Evolutionary conservation across 371 early-diverging fungal species (phyloP).

Genomic region (Parasitella parasitica): DNA sequence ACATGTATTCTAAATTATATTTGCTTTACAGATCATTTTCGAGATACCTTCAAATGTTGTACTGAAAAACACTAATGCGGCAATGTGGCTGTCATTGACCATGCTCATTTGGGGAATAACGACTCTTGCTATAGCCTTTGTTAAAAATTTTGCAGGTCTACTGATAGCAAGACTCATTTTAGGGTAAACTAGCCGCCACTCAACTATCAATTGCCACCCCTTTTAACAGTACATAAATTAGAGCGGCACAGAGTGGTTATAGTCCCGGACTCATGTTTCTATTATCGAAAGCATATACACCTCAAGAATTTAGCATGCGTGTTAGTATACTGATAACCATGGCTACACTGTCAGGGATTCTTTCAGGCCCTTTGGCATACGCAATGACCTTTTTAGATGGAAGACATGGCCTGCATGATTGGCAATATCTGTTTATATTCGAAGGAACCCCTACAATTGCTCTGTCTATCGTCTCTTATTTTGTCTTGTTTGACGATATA

Average conservation of each 20-base stretch:
- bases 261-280: constrained; percentile 34
- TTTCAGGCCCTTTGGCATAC: constrained; percentile 32
- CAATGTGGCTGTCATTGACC: constrained; percentile 42
- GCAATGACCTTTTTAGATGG: constrained; percentile 28
- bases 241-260: constrained; percentile 37
- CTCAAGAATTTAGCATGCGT: constrained; percentile 28
- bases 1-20: background rate
- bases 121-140: constrained; percentile 31
- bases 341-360: constrained; percentile 27
- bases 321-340: constrained; percentile 26
- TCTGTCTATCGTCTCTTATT: constrained; percentile 22
- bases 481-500: constrained; percentile 27
- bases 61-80: constrained; percentile 33
- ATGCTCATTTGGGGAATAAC: constrained; percentile 48
- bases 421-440: constrained; percentile 38
- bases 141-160: constrained; percentile 21
- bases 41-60: constrained; percentile 48
- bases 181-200: constrained; percentile 36
- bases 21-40: constrained; percentile 32
- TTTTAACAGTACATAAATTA: background rate
- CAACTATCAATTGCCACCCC: background rate
- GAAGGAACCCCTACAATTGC: constrained; percentile 30
- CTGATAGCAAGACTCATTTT: constrained; percentile 23
- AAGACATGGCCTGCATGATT: constrained; percentile 21
- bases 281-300: constrained; percentile 29